Evolutionary conservation across 164 flowering plant species (phyloP).

Genomic region (Hamamelis virginiana): DNA sequence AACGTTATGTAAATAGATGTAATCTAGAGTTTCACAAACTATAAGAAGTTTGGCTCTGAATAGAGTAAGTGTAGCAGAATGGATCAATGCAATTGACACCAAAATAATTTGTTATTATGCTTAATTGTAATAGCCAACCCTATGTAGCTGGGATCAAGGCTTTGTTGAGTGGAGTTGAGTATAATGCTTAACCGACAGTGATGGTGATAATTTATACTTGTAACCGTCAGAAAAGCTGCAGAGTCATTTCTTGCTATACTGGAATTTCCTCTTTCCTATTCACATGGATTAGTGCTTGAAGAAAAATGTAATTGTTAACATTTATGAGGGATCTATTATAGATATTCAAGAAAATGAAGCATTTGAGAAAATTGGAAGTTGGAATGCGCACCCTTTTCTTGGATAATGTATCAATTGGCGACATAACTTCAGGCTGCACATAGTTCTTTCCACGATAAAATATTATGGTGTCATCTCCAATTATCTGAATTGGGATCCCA

Average conservation of each 20-base stretch:
- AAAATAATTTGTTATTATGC: background rate
- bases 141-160: no score
- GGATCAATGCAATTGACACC: background rate
- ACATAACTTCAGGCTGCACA: constrained; percentile 82
- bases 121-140: no score
- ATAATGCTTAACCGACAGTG: no score
- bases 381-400: constrained; percentile 66
- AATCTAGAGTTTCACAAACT: background rate
- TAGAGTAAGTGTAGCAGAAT: background rate
- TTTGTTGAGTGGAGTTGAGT: no score
- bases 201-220: no score
- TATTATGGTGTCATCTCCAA: constrained; percentile 71
- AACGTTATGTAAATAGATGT: background rate
- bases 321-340: background rate
- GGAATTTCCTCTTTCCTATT: background rate
- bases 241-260: background rate
- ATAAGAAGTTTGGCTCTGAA: background rate
- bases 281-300: background rate
- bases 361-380: constrained; percentile 1
- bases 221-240: background rate
- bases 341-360: background rate
- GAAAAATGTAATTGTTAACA: background rate
- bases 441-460: constrained; percentile 90
- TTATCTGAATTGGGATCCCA: constrained; percentile 76
- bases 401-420: constrained; percentile 82